Percentiles rank a stretch among this genome's conserved stretches.
These are phyloP conservation scores for Aspergillus hancockii DNA, from an alignment of 495 filamentous ascomycete species.

Conservation along the genomic window DNA sequence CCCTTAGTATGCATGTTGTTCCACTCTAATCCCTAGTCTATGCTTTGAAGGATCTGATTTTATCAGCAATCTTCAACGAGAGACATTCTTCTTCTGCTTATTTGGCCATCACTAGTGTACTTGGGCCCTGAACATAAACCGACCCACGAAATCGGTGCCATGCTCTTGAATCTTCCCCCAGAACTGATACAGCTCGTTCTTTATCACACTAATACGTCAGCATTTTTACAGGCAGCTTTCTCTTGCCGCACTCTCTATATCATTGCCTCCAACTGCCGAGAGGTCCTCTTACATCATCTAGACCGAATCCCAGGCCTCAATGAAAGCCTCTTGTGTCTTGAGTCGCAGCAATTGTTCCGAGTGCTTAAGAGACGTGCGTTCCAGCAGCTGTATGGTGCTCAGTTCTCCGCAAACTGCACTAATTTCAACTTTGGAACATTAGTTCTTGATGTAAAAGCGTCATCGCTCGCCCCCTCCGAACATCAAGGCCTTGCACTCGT, in stretches of 20 bases:
- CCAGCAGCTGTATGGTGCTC: constrained; percentile 35
- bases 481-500: constrained; percentile 21
- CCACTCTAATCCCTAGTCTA: background rate
- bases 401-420: constrained; percentile 27
- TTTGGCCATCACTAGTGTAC: background rate
- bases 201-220: constrained; percentile 29
- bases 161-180: constrained; percentile 39
- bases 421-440: constrained; percentile 24
- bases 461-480: constrained; percentile 18
- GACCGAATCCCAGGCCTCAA: constrained; percentile 31
- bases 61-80: background rate
- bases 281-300: constrained; percentile 38
- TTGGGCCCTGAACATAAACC: background rate
- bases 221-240: constrained; percentile 38
- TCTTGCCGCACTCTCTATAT: constrained; percentile 64
- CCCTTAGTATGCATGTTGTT: background rate
- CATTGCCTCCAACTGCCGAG: constrained; percentile 73
- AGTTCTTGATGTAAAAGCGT: constrained; percentile 34
- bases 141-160: constrained; percentile 14
- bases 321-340: constrained; percentile 14
- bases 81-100: background rate
- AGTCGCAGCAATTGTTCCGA: constrained; percentile 29
- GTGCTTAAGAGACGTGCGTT: constrained; percentile 25
- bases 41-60: background rate
- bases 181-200: constrained; percentile 46